phyloP scores from a whole-genome alignment of 257 asterid genomes.

The Henckelia pumila region DNA sequence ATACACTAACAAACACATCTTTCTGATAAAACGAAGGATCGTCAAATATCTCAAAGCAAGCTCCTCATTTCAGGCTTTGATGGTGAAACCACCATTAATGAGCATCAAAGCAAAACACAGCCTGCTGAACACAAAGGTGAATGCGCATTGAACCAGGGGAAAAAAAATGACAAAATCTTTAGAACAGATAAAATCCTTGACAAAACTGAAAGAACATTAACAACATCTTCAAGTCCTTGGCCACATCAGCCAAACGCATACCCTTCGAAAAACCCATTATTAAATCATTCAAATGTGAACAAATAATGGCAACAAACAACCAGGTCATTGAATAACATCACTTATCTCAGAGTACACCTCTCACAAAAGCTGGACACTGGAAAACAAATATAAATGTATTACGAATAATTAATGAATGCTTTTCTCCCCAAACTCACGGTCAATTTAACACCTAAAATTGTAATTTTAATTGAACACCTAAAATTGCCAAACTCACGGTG shows the following conservation, averaged over 20 bases:
- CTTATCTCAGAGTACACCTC: not conserved
- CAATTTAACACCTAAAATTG: no score
- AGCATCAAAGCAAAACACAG: conserved; percentile 4
- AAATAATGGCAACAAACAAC: not conserved
- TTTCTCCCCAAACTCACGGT: no score
- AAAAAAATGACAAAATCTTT: not conserved
- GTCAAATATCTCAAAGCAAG: not conserved
- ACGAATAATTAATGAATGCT: no score
- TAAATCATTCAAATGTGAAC: no score
- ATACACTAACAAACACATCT: not conserved
- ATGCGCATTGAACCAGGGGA: not conserved
- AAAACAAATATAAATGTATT: not conserved
- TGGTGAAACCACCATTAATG: no score
- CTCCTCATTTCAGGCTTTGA: no score
- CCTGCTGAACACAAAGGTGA: not conserved
- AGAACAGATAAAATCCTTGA: not conserved
- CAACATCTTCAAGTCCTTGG: conserved; percentile 8
- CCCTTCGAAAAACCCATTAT: not conserved
- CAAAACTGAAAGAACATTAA: not conserved
- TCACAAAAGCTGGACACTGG: not conserved
- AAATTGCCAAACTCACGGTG: no score
- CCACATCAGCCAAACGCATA: conserved; percentile 2
- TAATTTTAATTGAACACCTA: no score
- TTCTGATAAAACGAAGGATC: not conserved
- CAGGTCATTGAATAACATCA: not conserved